A percentile compares a stretch with the other conserved stretches of the same genome.
Conservation (phyloP, 495 filamentous ascomycete species). For the Neurospora discreta region DNA sequence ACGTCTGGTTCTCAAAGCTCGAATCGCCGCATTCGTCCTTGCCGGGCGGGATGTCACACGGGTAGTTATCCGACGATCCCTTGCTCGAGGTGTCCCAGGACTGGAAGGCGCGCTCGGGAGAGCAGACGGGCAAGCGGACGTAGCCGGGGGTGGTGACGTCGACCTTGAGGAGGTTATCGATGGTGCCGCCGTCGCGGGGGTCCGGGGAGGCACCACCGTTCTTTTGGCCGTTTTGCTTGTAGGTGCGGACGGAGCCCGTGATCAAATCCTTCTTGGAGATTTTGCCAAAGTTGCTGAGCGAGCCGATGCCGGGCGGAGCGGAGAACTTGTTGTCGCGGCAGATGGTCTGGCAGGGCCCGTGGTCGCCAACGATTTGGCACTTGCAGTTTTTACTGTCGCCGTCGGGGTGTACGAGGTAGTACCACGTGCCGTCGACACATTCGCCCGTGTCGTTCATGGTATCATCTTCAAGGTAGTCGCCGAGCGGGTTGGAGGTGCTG, state of each 20-base stretch:
- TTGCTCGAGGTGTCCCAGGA: constrained; percentile 9
- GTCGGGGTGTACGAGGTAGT: constrained; percentile 19
- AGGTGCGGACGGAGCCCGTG: constrained; percentile 20
- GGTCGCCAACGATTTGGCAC: neutral
- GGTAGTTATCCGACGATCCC: neutral
- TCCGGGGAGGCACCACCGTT: constrained; percentile 17
- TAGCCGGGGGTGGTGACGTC: constrained; percentile 21
- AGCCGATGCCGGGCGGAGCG: constrained; percentile 13
- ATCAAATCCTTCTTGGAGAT: constrained; percentile 19
- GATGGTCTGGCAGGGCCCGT: neutral
- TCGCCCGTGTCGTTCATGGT: constrained; percentile 9
- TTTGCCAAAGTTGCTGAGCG: constrained; percentile 12
- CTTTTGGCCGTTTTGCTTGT: constrained; percentile 16
- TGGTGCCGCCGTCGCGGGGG: constrained; percentile 6
- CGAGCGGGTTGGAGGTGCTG: constrained; percentile 7
- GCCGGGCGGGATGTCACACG: neutral
- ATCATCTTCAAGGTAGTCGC: constrained; percentile 12
- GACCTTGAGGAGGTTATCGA: constrained; percentile 10
- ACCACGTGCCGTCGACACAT: constrained; percentile 18
- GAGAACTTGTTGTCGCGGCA: constrained; percentile 11
- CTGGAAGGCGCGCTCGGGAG: constrained; percentile 10
- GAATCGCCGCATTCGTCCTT: neutral
- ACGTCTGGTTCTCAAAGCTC: neutral
- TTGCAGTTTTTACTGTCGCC: neutral
- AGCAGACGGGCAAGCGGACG: constrained; percentile 25